Base-by-base conservation (phyloP, 2,329 filamentous ascomycete genomes). In the Aspergillus hiratsukae region DNA sequence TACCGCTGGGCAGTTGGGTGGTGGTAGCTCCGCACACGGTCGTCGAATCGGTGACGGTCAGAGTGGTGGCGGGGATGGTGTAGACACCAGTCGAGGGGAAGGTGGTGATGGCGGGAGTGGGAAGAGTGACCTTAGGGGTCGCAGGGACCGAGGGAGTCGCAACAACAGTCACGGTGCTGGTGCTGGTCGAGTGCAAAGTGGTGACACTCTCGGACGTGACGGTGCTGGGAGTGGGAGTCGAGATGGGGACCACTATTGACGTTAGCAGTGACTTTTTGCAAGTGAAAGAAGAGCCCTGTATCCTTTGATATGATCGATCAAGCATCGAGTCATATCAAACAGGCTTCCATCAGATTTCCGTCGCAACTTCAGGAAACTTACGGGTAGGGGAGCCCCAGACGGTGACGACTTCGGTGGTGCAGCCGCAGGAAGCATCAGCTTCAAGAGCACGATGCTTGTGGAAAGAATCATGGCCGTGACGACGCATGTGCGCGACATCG, bases 341-440 rank as follows among this genome's bases (percentile, higher is more conserved):
- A 21, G 8, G n/a, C 19, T 43, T 9, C 40, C n/a, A 4, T 43
- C 40, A 3, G 40, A 43, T 43, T 40, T 21, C 14, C 14, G 31
- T 37, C 31, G 31, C 31, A 7, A 37, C 31, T 37, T 4, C 17
- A 4, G 23, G 56, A 45, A 28, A 78, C 77, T 65, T 69, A 89
- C 87, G 77, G 63, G 83, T 87, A 55, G 84, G 75, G 69, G 83
- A 79, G 69, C 88, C 88, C 66, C 83, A 86, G 77, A 83, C 81
- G 70, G 87, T 90, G 73, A 83, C 83, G 76, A 86, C 88, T 79
- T 88, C 84, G 72, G 89, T 91, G 63, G 82, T 87, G 83, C 89
- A 93, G 60, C 82, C 82, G 72, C 88, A 91, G 53, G 76, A 73
- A 61, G 80, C 72, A 35, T 76, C 77, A 60, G 72, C 53, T 56